Evolutionary conservation across 2,329 filamentous ascomycete species (phyloP), one percentile per base, ranked within the genome.

Genomic region (Mollisia scopiformis): DNA sequence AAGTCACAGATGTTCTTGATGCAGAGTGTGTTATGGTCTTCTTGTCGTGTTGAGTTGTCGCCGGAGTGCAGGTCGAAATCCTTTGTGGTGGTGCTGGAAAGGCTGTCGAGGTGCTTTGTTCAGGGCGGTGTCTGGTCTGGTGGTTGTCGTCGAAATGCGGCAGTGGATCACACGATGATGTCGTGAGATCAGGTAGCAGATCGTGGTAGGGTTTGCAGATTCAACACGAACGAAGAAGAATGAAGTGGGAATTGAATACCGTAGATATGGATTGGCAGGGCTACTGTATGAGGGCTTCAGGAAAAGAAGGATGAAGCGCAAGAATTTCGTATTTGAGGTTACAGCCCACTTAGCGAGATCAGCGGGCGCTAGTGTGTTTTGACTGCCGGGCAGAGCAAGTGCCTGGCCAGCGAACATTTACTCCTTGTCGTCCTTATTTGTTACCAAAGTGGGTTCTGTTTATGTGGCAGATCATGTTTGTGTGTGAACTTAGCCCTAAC

Each of bases 1-100:
- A 93, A 93, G 90, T 84, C 89, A 92, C 90, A 73, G 72, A 67
- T 62, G 61, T 64, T 66, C 58, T 65, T 58, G 58, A 57, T 57
- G 65, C 69, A 68, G 67, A 51, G 69, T 39, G 65, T 58, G 56
- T 61, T 39, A 53, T 58, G 35, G 58, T 67, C 61, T 73, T 67
- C 66, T 69, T 62, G 60, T 69, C 61, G 61, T 52, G 61, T 52
- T 25, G 25, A 51, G 39, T 35, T 61, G 55, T 54, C 31, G 57
- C 52, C 58, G 56, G 21, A 35, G 11, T 30, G 37, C 57, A 55
- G 27, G 28, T 59, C 55, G 51, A 55, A 53, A 59, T 54, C 41
- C 53, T 58, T 57, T 64, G n/a, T 19, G 57, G 62, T n/a, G 37
- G 56, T n/a, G n/a, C n/a, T 53, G 16, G 35, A 61, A 63, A 62